Percentiles rank a stretch among this genome's conserved stretches.
These are phyloP conservation scores for Malania oleifera DNA, from an alignment of 164 flowering plant genomes.

Conservation along the genomic window DNA sequence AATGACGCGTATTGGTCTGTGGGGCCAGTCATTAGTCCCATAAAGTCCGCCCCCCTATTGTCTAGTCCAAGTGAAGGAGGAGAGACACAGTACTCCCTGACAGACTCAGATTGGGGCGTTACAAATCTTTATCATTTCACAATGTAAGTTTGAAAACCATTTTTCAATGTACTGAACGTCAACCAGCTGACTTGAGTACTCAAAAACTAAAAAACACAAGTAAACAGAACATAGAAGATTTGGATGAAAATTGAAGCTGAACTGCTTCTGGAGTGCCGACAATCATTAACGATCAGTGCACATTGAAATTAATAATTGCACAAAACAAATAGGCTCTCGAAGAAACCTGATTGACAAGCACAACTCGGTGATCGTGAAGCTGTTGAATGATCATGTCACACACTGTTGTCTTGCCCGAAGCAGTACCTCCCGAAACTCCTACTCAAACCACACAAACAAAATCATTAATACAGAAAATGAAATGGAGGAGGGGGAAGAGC, in stretches of 20 bases:
- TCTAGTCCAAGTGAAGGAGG: too few species aligned
- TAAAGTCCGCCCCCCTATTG: too few species aligned
- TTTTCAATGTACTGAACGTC: too few species aligned
- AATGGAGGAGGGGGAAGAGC: too few species aligned
- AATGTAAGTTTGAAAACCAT: too few species aligned
- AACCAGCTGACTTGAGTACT: too few species aligned
- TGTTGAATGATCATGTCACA: constrained; percentile 98
- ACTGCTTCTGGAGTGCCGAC: neutral
- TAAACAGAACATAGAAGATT: neutral
- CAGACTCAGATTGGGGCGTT: too few species aligned
- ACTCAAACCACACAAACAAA: constrained; percentile 3
- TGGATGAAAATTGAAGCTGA: neutral
- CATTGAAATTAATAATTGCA: neutral
- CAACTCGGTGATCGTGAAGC: constrained; percentile 96
- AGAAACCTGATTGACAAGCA: constrained; percentile 84
- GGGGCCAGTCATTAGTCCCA: too few species aligned
- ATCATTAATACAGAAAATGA: neutral
- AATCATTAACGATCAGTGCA: neutral
- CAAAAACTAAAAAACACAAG: too few species aligned
- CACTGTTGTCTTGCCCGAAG: constrained; percentile 96
- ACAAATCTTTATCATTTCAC: too few species aligned
- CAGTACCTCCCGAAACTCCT: constrained; percentile 99
- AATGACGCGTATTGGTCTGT: too few species aligned
- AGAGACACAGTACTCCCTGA: too few species aligned
- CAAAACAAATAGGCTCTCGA: neutral